Conservation (phyloP, 75 land plant genomes). For the Cupressus sempervirens region DNA sequence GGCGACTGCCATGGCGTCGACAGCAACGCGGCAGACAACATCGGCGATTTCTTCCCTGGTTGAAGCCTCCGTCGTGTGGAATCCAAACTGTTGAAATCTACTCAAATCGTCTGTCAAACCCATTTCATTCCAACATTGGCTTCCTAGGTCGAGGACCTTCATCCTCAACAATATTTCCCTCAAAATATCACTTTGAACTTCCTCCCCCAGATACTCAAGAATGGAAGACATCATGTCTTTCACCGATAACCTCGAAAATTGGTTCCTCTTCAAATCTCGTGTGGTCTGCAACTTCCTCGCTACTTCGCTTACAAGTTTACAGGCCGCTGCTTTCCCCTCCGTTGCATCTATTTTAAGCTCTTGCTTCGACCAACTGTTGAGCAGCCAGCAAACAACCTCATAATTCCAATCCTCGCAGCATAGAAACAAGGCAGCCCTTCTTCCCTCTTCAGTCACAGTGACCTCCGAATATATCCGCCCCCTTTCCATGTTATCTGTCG, state of each 20-base stretch:
- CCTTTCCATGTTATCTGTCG: background rate
- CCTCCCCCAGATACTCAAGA: background rate
- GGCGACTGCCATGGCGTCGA: background rate
- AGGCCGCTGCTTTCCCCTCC: background rate
- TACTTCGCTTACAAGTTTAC: background rate
- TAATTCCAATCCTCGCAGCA: constrained; percentile 5
- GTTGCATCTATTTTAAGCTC: background rate
- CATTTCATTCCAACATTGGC: background rate
- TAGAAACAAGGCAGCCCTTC: background rate
- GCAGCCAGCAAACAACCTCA: background rate
- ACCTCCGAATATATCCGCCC: background rate
- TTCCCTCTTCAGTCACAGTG: background rate
- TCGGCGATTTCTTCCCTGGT: background rate
- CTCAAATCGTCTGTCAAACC: background rate
- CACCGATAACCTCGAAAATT: background rate
- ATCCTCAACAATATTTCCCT: background rate
- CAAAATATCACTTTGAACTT: background rate
- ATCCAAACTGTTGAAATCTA: background rate
- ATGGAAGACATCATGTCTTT: background rate
- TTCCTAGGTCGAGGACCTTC: background rate
- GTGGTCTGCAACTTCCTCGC: background rate
- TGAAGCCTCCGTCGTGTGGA: background rate
- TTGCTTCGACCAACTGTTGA: background rate
- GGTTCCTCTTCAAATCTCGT: background rate
- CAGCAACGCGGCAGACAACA: background rate